phyloP scores from a whole-genome alignment of 164 flowering plant species.

The Malania oleifera region DNA sequence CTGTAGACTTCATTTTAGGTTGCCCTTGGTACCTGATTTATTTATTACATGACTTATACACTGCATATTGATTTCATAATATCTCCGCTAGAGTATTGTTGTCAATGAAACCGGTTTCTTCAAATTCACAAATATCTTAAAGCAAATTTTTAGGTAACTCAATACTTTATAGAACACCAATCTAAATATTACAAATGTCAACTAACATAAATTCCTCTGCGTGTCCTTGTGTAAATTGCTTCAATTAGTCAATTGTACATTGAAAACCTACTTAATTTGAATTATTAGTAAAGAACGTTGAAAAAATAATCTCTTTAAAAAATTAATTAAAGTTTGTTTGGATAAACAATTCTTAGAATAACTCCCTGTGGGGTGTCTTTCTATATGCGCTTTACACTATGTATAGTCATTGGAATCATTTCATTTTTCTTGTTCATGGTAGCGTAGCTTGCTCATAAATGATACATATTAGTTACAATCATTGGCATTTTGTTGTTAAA shows the following conservation, averaged over 20 bases:
- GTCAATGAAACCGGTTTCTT: background rate
- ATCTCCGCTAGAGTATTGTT: background rate
- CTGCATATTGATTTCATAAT: background rate
- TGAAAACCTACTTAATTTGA: background rate
- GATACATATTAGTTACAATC: too few species aligned
- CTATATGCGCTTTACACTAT: too few species aligned
- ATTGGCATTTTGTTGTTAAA: too few species aligned
- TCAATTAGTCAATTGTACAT: background rate
- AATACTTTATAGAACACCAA: background rate
- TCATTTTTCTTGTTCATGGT: too few species aligned
- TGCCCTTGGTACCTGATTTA: conserved; percentile 3
- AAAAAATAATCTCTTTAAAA: background rate
- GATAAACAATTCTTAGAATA: background rate
- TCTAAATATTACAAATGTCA: background rate
- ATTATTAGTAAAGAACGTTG: background rate
- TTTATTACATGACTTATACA: background rate
- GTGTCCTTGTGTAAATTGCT: background rate
- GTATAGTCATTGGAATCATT: too few species aligned
- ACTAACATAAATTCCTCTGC: too few species aligned
- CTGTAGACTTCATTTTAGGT: conserved; percentile 87
- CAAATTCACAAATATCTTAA: too few species aligned
- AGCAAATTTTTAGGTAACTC: too few species aligned
- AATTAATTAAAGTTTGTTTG: background rate
- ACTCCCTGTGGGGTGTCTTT: too few species aligned
- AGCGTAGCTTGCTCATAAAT: too few species aligned